These are phyloP conservation scores for Nicotiana undulata DNA, from an alignment of 257 asterid genomes.

Conservation along the genomic window DNA sequence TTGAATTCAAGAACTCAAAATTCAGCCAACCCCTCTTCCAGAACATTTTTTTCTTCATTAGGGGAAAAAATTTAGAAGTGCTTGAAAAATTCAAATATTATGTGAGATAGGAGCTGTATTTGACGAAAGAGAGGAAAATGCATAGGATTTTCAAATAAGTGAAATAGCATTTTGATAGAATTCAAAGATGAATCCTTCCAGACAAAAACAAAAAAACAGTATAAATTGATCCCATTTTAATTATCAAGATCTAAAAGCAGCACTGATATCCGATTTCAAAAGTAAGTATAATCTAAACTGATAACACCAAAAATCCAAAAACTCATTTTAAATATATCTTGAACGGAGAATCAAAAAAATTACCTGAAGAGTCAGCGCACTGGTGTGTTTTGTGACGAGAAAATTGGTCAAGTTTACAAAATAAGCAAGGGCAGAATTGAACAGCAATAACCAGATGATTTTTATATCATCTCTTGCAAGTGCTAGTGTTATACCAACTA, in stretches of 20 bases:
- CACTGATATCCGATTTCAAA: neutral
- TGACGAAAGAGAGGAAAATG: too few species aligned
- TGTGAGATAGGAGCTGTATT: neutral
- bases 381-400: conserved; percentile 58
- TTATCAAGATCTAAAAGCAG: neutral
- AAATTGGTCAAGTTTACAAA: conserved; percentile 58
- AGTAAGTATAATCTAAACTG: neutral
- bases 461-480: conserved; percentile 41
- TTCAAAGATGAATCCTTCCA: neutral
- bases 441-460: conserved; percentile 48
- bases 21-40: neutral
- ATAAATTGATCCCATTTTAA: neutral
- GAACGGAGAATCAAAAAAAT: conserved; percentile 1
- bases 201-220: neutral
- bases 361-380: conserved; percentile 60
- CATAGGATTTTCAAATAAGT: neutral
- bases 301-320: neutral
- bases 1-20: neutral
- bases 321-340: neutral
- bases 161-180: neutral
- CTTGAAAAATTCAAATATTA: neutral
- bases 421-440: conserved; percentile 58
- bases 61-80: neutral
- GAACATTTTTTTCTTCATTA: neutral
- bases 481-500: conserved; percentile 46